Conservation (phyloP, 177 flowering plant species). For the Vitis hybrid region DNA sequence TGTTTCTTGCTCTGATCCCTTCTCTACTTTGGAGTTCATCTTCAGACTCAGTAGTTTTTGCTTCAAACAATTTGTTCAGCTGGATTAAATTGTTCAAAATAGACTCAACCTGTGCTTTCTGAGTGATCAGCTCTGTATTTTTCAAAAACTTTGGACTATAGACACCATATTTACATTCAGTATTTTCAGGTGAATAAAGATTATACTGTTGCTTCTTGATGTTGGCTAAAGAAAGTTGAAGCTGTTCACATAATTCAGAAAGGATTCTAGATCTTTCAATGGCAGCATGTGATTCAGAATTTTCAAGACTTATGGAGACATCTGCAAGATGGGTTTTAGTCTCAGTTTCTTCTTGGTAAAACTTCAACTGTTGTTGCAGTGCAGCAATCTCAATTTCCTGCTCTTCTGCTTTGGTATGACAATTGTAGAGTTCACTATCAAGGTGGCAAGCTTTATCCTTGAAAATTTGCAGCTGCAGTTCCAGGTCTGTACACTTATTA, state of each 20-base stretch:
- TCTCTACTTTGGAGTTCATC: slow-evolving; percentile 4
- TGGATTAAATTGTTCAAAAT: slow-evolving; percentile 17
- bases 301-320: slow-evolving; percentile 7
- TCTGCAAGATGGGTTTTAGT: neutral
- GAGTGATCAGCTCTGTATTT: neutral
- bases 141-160: neutral
- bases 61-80: slow-evolving; percentile 17
- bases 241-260: slow-evolving; percentile 12
- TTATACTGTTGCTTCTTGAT: slow-evolving; percentile 5
- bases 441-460: slow-evolving; percentile 36
- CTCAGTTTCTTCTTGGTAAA: slow-evolving; percentile 22
- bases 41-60: neutral
- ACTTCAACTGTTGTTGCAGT: slow-evolving; percentile 28
- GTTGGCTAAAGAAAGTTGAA: slow-evolving; percentile 12
- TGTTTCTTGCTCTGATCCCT: neutral
- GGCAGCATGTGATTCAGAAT: slow-evolving; percentile 17
- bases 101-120: slow-evolving; percentile 13
- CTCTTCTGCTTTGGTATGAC: slow-evolving; percentile 24
- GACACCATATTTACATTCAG: neutral
- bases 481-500: slow-evolving; percentile 35
- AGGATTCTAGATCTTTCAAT: neutral
- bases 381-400: slow-evolving; percentile 22
- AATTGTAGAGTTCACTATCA: slow-evolving; percentile 30
- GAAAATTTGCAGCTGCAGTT: slow-evolving; percentile 35
- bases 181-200: neutral